phyloP scores from a whole-genome alignment of 148 eudicot species.

The Rhododendron molle region DNA sequence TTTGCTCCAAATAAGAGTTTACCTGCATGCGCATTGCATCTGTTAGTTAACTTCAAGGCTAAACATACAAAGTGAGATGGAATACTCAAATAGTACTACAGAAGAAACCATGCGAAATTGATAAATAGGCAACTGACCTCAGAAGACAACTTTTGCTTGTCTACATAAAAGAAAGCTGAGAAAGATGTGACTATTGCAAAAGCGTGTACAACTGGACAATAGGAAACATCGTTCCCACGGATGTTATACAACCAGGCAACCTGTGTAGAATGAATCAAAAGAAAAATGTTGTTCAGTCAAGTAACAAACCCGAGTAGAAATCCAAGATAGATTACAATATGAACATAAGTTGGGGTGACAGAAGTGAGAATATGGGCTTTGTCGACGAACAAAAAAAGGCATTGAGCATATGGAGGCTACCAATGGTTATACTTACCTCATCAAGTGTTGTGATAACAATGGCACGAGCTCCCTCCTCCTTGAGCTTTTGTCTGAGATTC shows the following conservation, averaged over 20 bases:
- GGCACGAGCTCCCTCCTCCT: slow-evolving; percentile 59
- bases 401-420: neutral
- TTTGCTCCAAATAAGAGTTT: slow-evolving; percentile 52
- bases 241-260: slow-evolving; percentile 94
- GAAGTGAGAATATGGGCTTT: neutral
- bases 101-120: neutral
- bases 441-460: slow-evolving; percentile 74
- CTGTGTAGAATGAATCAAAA: slow-evolving; percentile 33
- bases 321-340: neutral
- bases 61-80: slow-evolving; percentile 2
- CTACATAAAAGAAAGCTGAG: slow-evolving; percentile 83
- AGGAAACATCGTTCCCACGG: slow-evolving; percentile 88
- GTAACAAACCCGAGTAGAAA: neutral
- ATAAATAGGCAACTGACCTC: slow-evolving; percentile 51
- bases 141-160: slow-evolving; percentile 68
- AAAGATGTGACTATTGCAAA: slow-evolving; percentile 70
- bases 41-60: neutral
- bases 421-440: slow-evolving; percentile 43
- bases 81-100: neutral
- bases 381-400: neutral
- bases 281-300: neutral
- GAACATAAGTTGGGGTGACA: slow-evolving; percentile 1
- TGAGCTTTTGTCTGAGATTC: slow-evolving; percentile 63
- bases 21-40: slow-evolving; percentile 37
- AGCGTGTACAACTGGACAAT: slow-evolving; percentile 90